Conservation (phyloP, 495 filamentous ascomycete genomes). For the Tricharina praecox region DNA sequence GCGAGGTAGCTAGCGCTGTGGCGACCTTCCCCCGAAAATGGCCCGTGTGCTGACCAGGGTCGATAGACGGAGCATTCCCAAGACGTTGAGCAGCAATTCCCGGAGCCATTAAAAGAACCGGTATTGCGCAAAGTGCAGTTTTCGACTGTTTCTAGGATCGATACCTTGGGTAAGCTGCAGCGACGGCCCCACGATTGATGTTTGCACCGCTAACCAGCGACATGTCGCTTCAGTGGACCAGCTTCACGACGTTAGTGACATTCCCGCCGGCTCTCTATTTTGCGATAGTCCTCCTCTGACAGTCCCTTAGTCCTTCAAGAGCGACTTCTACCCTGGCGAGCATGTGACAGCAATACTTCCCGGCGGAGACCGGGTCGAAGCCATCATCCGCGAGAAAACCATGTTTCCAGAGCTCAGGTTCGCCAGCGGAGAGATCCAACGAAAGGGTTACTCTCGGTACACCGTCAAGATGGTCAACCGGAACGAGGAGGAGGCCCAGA, state of each 20-base stretch:
- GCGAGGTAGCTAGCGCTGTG: constrained; percentile 60
- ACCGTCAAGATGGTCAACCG: constrained; percentile 56
- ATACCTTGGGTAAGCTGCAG: constrained; percentile 55
- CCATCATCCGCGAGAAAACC: constrained; percentile 72
- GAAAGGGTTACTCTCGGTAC: constrained; percentile 53
- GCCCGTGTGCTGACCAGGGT: not conserved
- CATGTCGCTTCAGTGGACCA: constrained; percentile 38
- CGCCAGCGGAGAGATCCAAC: constrained; percentile 24
- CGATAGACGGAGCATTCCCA: constrained; percentile 61
- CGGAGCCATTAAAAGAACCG: constrained; percentile 77
- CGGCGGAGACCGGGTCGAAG: constrained; percentile 54
- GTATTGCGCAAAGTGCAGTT: constrained; percentile 84
- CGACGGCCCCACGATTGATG: not conserved
- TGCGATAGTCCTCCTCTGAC: constrained; percentile 36
- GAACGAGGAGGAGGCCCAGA: constrained; percentile 53
- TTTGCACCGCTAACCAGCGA: constrained; percentile 4
- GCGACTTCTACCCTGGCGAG: constrained; percentile 88
- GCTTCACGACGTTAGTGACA: constrained; percentile 43
- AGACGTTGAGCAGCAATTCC: constrained; percentile 81
- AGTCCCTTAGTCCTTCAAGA: constrained; percentile 58
- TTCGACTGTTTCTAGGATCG: constrained; percentile 74
- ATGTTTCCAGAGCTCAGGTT: constrained; percentile 47
- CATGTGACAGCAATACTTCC: constrained; percentile 55
- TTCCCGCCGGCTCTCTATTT: not conserved
- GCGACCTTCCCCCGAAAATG: not conserved